Base-by-base conservation (phyloP, 805 yeast genomes). In the Myxozyma neotropica region DNA sequence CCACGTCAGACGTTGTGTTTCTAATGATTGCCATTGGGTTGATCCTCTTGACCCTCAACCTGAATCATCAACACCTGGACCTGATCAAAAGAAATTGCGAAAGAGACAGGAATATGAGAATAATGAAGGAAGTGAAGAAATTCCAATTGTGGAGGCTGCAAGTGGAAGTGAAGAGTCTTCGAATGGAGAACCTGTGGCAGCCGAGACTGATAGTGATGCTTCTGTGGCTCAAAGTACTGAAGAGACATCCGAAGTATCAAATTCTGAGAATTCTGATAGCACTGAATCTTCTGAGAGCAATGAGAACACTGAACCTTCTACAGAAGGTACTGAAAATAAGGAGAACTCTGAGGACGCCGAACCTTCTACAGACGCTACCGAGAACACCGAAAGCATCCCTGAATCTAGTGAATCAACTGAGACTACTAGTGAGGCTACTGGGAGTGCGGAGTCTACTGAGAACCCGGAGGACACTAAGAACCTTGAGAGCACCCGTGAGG, bases 1-100 rank as follows among this genome's bases (percentile, higher is more conserved):
- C 39, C 58, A 61, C 38, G 76, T 73, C 26, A 73, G 73, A 19
- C 65, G 68, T 17, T 68, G 66, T 40, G 13, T 10, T n/a, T 19
- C 57, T 21, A 36, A 45, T 12, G 55, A 57, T 6, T 63, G 63
- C 36, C 59, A 57, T 27, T 59, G 50, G 50, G 48, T 29, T 8
- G 60, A 47, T 40, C 52, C 55, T 2, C 19, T 13, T 48, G 48
- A 29, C 10, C 21, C 43, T n/a, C 43, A 15, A n/a, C 19, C 17
- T n/a, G 19, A 38, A 38, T 3, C 12, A 13, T 13, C 38, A 13
- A n/a, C 24, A 24, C 15, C 39, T 12, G 50, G 15, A 15, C n/a
- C 21, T 6, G 33, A 6, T 17, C 12, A 10, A 40, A 52, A 36
- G 31, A 47, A 40, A 21, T 39, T 60, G 39, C 21, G 52, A 13